A percentile compares a stretch with the other conserved stretches of the same genome.
Evolutionary conservation across 2,329 filamentous ascomycete genomes (phyloP).

Genomic region (Trichoderma endophyticum): DNA sequence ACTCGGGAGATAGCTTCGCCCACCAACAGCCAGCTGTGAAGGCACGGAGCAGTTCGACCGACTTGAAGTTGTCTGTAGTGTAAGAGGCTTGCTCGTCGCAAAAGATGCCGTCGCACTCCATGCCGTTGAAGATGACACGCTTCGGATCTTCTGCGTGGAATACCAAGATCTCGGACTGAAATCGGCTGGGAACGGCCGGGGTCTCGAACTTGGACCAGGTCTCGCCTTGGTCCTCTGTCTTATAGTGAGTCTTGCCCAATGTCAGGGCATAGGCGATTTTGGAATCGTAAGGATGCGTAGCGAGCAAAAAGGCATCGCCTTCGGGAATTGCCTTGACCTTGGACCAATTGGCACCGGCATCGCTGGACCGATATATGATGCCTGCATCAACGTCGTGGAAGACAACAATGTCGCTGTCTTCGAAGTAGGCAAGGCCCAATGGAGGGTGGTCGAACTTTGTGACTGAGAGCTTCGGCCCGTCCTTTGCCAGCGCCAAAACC

Average conservation of each 20-base stretch:
- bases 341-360: constrained; percentile 79
- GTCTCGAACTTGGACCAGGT: constrained; percentile 75
- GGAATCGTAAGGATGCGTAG: constrained; percentile 75
- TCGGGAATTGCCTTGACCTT: constrained; percentile 62
- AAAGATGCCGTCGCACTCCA: constrained; percentile 62
- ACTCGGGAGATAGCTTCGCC: constrained; percentile 74
- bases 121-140: constrained; percentile 80
- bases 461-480: constrained; percentile 62
- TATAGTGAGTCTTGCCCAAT: constrained; percentile 67
- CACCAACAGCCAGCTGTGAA: constrained; percentile 78
- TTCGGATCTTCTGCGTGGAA: constrained; percentile 84
- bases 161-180: constrained; percentile 51
- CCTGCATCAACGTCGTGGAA: constrained; percentile 64
- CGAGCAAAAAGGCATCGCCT: constrained; percentile 59
- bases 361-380: constrained; percentile 71
- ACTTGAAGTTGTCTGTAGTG: constrained; percentile 81
- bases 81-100: constrained; percentile 67
- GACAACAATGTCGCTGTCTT: constrained; percentile 78
- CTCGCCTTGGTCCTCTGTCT: constrained; percentile 78
- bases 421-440: constrained; percentile 78
- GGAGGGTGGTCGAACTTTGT: constrained; percentile 66
- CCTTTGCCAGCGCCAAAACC: constrained; percentile 50
- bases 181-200: constrained; percentile 53
- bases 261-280: constrained; percentile 80
- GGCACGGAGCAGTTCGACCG: constrained; percentile 61